These are phyloP conservation scores for Zasmidium citrigriseum DNA, from an alignment of 2,329 filamentous ascomycete genomes.

Conservation along the genomic window DNA sequence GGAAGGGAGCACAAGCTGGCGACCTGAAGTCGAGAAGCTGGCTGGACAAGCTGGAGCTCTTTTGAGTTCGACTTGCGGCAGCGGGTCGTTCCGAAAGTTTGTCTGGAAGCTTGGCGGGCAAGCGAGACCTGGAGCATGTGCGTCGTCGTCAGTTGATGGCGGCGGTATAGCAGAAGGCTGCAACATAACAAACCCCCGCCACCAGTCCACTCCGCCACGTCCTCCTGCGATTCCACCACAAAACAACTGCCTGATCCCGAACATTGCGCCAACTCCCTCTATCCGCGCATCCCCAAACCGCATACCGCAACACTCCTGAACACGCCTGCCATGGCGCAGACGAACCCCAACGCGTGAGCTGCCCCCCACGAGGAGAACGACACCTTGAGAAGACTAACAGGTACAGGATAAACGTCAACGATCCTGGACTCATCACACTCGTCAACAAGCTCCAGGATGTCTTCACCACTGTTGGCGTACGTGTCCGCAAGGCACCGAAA, in stretches of 20 bases:
- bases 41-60: neutral
- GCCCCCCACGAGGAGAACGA: neutral
- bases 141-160: neutral
- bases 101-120: too few species aligned
- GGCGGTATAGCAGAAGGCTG: constrained; percentile 1
- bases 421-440: constrained; percentile 71
- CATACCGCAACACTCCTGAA: constrained; percentile 12
- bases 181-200: constrained; percentile 1
- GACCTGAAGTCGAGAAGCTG: neutral
- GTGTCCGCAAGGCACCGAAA: constrained; percentile 37
- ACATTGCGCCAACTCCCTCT: neutral
- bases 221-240: neutral
- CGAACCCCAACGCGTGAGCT: constrained; percentile 34
- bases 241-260: neutral
- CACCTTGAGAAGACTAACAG: constrained; percentile 3
- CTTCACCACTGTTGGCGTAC: constrained; percentile 89
- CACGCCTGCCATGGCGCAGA: constrained; percentile 33
- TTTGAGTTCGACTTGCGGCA: neutral
- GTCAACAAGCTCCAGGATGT: constrained; percentile 99
- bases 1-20: too few species aligned
- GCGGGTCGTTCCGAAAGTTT: neutral
- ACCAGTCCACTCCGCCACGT: neutral
- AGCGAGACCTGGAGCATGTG: neutral
- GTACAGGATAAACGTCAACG: constrained; percentile 69
- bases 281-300: neutral